Evolutionary conservation across 1,139 yeast species (phyloP), one percentile per base, ranked within the genome.

Genomic region (Candida gigantensis): DNA sequence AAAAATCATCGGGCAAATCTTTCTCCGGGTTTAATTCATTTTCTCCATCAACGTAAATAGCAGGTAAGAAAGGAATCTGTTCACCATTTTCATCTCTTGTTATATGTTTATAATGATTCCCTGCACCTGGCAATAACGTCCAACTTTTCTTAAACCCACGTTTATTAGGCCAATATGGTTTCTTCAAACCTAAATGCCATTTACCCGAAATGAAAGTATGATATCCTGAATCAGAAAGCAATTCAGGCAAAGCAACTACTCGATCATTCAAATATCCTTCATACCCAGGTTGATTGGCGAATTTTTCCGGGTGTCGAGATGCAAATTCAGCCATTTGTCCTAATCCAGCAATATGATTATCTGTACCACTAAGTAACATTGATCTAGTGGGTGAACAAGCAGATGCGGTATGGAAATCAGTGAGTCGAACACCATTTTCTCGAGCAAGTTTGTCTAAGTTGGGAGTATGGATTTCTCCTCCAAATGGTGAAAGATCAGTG

Each of bases 351-450:
- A 77, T 69, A 41, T 77, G 83, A 47, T 77, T 75, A 45, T 77
- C 83, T 0, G 82, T 77, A 2, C 84, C 84, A 2, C 80, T 72
- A 29, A 79, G 57, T 6, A 79, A 60, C 80, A 79, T 79, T 9
- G 83, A 77, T 42, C 84, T 58, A 0, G 84, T 79, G 3, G 84
- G 84, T 2, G 83, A 77, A 46, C 84, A 79, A 3, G 84, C 83
- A 1, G 83, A 71, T 3, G 84, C 84, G 3, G 84, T 74, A 43
- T 79, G 83, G 55, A 76, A 78, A 45, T 78, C 79, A 16, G 81
- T 75, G 43, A 77, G 67, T 27, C 78, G 54, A 11, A 67, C 50
- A 6, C 83, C 82, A 8, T 50, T 50, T 6, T 51, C 37, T 13
- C 30, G 34, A 2, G 80, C 78, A 19, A 79, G 51, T 34, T 51